A percentile compares a stretch with the other conserved stretches of the same genome.
These are phyloP conservation scores for Fusarium nisikadoi DNA, from an alignment of 2,329 filamentous ascomycete genomes.

Conservation along the genomic window DNA sequence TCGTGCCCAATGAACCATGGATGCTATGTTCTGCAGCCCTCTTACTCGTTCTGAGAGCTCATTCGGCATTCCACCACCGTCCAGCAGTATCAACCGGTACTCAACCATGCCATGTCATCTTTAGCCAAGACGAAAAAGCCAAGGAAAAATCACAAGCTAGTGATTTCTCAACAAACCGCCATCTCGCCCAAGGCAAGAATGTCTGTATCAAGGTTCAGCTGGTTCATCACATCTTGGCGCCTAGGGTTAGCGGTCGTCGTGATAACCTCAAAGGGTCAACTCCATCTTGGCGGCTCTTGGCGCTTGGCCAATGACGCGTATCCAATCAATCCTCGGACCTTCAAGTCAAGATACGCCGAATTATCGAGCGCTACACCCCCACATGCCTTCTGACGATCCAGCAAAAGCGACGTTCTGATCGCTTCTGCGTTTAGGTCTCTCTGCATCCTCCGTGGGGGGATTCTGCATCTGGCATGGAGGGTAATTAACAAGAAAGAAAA, in stretches of 20 bases:
- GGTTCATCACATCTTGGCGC: constrained; percentile 24
- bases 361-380: not conserved
- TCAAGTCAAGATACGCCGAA: constrained; percentile 17
- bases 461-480: not conserved
- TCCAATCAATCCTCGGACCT: constrained; percentile 21
- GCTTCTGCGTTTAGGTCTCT: not conserved
- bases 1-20: not conserved
- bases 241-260: constrained; percentile 26
- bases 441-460: constrained; percentile 14
- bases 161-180: constrained; percentile 28
- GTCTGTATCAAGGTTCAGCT: constrained; percentile 39
- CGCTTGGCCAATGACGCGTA: constrained; percentile 33
- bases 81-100: constrained; percentile 4
- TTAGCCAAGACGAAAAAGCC: constrained; percentile 6
- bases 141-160: not conserved
- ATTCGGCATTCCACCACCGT: constrained; percentile 28
- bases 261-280: constrained; percentile 28
- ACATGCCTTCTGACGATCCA: not conserved
- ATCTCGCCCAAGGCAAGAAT: constrained; percentile 32
- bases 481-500: not conserved
- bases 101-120: not conserved
- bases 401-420: constrained; percentile 4
- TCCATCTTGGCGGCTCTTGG: constrained; percentile 37
- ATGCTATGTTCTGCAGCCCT: not conserved
- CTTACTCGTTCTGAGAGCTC: not conserved